Evolutionary conservation across 768 basidiomycete species (phyloP).

Genomic region (Russula brevipes): DNA sequence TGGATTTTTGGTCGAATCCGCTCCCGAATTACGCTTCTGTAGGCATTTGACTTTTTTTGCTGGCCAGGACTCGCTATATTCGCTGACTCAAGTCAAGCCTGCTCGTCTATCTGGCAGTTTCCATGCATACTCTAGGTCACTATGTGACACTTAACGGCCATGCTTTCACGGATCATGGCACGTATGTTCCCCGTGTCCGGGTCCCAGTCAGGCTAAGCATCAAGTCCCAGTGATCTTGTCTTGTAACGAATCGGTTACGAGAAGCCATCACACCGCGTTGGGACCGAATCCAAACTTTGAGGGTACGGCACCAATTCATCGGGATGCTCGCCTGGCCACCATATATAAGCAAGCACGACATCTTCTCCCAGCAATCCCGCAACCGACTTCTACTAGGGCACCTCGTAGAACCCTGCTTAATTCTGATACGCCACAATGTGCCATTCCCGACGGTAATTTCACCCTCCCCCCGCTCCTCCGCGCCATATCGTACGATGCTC

Average conservation of each 20-base stretch:
- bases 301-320: constrained; percentile 14
- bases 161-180: constrained; percentile 21
- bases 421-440: constrained; percentile 16
- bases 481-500: neutral
- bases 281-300: constrained; percentile 21
- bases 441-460: constrained; percentile 19
- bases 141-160: constrained; percentile 14
- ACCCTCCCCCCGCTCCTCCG: neutral
- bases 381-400: constrained; percentile 11
- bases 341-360: constrained; percentile 19
- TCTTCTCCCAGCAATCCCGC: constrained; percentile 8
- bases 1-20: neutral
- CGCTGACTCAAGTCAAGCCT: constrained; percentile 15
- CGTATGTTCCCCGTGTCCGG: constrained; percentile 21
- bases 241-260: constrained; percentile 25
- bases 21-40: constrained; percentile 16
- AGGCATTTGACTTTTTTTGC: constrained; percentile 13
- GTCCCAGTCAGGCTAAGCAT: constrained; percentile 22
- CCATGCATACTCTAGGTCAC: constrained; percentile 18
- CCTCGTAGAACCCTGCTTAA: constrained; percentile 1
- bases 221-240: constrained; percentile 22
- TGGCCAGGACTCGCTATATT: neutral
- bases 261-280: constrained; percentile 21
- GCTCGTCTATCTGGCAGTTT: constrained; percentile 24
- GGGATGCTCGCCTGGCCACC: constrained; percentile 8